Base-by-base conservation (phyloP, 1,284 basidiomycete genomes). In the Ceratobasidium sp. region DNA sequence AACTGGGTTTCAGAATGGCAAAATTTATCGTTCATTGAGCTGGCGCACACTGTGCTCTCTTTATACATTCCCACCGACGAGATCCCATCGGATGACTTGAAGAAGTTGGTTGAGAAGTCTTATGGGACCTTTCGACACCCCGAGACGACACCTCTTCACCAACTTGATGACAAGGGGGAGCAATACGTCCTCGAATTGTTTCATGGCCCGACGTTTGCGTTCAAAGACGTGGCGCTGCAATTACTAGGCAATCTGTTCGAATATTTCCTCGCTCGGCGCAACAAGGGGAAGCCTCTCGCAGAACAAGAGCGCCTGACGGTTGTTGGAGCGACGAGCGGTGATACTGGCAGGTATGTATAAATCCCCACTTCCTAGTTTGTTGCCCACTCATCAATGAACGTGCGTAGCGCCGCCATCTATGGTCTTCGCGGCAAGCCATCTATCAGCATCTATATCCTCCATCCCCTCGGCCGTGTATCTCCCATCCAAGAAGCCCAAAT, bases 401-500 rank as follows among this genome's bases (percentile, higher is more conserved):
- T 60, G 9, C 29, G 17, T 78, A 97, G 96, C 82, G 98, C 98
- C 53, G 98, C 98, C 17, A 99, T 99, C 81, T 98, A 99, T 82
- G 97, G 97, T 67, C 88, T 99, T 29, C 89, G 97, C 63, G 93
- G 93, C 79, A 99, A 99, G 83, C 90, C 91, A 67, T 94, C 98
- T 80, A 89, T 99, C 79, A 95, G 94, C 76, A 98, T 99, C 82
- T 99, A 98, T 85, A 99, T 99, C 81, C 90, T 99, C 33, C 96
- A 98, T 82, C 98, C 98, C 19, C 95, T 96, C 80, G 96, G 96
- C n/a, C 93, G 97, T 44, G 93, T 99, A 62, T 98, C 96, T 6
- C 97, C 96, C 19, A 97, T 99, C 78, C 98, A 99, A 82, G 96
- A 99, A 82, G 97, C 97, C 1, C 98, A 99, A 83, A 99, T 99